These are phyloP conservation scores for Mycena polygramma DNA, from an alignment of 768 basidiomycete genomes.

Conservation along the genomic window DNA sequence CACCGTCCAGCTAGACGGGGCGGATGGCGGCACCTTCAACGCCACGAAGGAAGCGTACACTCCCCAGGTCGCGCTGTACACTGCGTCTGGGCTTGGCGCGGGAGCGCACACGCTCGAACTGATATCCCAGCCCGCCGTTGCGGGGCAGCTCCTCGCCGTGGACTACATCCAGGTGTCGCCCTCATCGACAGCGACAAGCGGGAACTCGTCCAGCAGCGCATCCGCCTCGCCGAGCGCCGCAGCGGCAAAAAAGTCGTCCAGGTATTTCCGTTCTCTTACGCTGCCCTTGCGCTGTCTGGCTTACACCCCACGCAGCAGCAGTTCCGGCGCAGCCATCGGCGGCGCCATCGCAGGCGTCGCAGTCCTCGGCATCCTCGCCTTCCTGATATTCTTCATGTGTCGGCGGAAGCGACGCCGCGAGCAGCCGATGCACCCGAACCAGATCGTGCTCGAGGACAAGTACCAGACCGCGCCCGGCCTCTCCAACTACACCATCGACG, in stretches of 20 bases:
- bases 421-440: not conserved
- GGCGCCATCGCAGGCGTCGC: conserved; percentile 29
- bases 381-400: conserved; percentile 21
- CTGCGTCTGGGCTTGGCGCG: conserved; percentile 25
- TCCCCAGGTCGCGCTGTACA: conserved; percentile 30
- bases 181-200: not conserved
- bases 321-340: conserved; percentile 22
- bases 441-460: conserved; percentile 18
- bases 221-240: not conserved
- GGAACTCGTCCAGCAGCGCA: not conserved
- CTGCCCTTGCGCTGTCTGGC: not conserved
- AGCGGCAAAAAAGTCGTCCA: not conserved
- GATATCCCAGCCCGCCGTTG: conserved; percentile 19
- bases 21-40: conserved; percentile 23
- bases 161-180: conserved; percentile 28
- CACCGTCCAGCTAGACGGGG: conserved; percentile 24
- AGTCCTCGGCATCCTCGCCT: conserved; percentile 13
- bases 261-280: not conserved
- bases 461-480: conserved; percentile 8
- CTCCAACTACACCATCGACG: conserved; percentile 9
- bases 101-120: conserved; percentile 42
- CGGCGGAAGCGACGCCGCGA: conserved; percentile 25
- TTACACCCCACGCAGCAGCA: conserved; percentile 15
- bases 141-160: conserved; percentile 29
- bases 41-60: conserved; percentile 31